Base-by-base conservation (phyloP, 2,329 filamentous ascomycete genomes). In the Alternaria brassicae region DNA sequence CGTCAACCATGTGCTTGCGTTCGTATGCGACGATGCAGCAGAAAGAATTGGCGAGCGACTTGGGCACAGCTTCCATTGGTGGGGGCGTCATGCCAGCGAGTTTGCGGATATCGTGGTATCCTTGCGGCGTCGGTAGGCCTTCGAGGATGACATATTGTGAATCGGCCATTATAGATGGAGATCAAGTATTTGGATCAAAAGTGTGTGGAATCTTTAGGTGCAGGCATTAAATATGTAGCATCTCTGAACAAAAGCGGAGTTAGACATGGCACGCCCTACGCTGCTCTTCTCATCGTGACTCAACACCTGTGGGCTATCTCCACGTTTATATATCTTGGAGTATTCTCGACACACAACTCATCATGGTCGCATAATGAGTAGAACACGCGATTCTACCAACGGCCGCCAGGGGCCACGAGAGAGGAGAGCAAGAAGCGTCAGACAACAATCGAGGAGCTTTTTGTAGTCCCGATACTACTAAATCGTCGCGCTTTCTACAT, bases 71-170 rank as follows among this genome's bases (percentile, higher is more conserved):
- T 45, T 70, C 65, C 25, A 72, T 61, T 12, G 71, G 68, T 10
- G 73, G 72, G 27, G 73, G 74, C 4, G 74, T 76, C 56, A 76
- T 61, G 34, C 65, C 67, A 39, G 72, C 68, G 28, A 68, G 42
- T 45, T 72, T 70, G 32, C 74, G 66, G 19, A 75, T 54, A 51
- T 74, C 72, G 51, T 74, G 69, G 42, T 77, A 77, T 2, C 66
- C 60, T 45, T 74, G 70, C 8, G 73, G 66, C 36, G 66, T 67
- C 4, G 74, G 74, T 6, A 70, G 52, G 19, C 67, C 67, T 53
- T 72, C 61, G 17, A 75, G 49, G 37, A 75, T 66, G 37, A 69
- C 57, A 44, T 77, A 77, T 13, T 61, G 45, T 21, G 56, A 53
- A 25, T 56, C 44, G 23, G 53, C 56, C 62, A 69, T 48, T 7